phyloP scores from a whole-genome alignment of 441 rosid species.

The Hura crepitans region DNA sequence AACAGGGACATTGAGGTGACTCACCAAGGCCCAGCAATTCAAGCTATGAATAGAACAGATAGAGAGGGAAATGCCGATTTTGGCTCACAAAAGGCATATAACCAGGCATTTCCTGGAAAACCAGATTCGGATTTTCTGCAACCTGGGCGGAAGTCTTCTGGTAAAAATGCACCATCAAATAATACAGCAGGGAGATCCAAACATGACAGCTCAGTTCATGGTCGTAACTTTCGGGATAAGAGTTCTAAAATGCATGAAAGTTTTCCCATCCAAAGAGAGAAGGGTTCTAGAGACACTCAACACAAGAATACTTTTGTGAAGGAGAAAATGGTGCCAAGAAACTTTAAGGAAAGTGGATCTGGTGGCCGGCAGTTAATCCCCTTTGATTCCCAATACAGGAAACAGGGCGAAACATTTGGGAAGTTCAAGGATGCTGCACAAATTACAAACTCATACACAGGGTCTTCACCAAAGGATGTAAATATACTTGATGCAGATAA shows the following conservation, averaged over 20 bases:
- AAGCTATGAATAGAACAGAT: constrained; percentile 35
- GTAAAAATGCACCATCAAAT: constrained; percentile 36
- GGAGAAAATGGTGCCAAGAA: constrained; percentile 50
- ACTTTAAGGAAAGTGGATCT: constrained; percentile 49
- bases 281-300: constrained; percentile 43
- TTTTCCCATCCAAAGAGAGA: constrained; percentile 45
- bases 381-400: constrained; percentile 41
- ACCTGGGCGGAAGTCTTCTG: constrained; percentile 41
- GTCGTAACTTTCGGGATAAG: constrained; percentile 45
- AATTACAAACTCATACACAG: constrained; percentile 38
- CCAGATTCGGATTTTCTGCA: constrained; percentile 42
- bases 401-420: constrained; percentile 52
- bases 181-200: constrained; percentile 46
- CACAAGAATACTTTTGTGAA: constrained; percentile 43
- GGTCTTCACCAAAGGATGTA: constrained; percentile 51
- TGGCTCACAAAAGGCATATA: constrained; percentile 36
- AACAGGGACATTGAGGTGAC: constrained; percentile 32
- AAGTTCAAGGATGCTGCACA: constrained; percentile 51
- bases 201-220: constrained; percentile 44
- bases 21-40: constrained; percentile 38
- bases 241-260: constrained; percentile 38
- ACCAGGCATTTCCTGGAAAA: constrained; percentile 45
- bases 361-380: constrained; percentile 47
- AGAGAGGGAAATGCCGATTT: constrained; percentile 37
- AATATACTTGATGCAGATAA: constrained; percentile 35